A percentile compares a stretch with the other conserved stretches of the same genome.
Conservation (phyloP, 2,329 filamentous ascomycete species). For the Stromatinia cepivora region DNA sequence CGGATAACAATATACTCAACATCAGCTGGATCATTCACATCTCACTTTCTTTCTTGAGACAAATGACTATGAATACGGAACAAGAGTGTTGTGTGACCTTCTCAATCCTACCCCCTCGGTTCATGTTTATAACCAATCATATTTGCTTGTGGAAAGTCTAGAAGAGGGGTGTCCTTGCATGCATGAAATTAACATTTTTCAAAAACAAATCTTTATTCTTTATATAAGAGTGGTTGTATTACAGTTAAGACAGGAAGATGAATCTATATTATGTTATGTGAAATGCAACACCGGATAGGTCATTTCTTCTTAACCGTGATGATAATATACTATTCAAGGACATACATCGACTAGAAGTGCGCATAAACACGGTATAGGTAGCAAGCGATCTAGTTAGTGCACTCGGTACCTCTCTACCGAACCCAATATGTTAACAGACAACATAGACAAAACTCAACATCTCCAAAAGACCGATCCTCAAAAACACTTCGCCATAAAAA, state of each 20-base stretch:
- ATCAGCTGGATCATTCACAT: constrained; percentile 21
- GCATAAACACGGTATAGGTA: not conserved
- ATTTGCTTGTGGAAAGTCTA: not conserved
- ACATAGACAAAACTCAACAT: not conserved
- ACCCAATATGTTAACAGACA: not conserved
- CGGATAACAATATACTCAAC: not conserved
- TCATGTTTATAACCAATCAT: not conserved
- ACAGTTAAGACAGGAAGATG: not conserved
- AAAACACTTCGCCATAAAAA: too few relatives aligned
- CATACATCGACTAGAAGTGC: not conserved
- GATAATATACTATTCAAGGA: not conserved
- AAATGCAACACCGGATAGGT: not conserved
- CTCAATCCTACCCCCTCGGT: not conserved
- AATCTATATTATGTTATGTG: not conserved
- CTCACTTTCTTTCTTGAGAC: not conserved
- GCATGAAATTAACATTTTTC: not conserved
- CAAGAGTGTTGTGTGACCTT: constrained; percentile 5
- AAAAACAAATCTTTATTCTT: not conserved
- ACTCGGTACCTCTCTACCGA: not conserved
- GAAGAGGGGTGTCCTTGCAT: constrained; percentile 5
- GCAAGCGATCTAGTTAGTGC: not conserved
- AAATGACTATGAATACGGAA: constrained; percentile 1
- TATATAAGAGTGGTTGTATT: not conserved
- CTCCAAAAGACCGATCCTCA: not conserved
- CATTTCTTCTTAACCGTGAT: not conserved